Base-by-base conservation (phyloP, 1,284 basidiomycete genomes). In the Pseudozyma tsukubaensis region DNA sequence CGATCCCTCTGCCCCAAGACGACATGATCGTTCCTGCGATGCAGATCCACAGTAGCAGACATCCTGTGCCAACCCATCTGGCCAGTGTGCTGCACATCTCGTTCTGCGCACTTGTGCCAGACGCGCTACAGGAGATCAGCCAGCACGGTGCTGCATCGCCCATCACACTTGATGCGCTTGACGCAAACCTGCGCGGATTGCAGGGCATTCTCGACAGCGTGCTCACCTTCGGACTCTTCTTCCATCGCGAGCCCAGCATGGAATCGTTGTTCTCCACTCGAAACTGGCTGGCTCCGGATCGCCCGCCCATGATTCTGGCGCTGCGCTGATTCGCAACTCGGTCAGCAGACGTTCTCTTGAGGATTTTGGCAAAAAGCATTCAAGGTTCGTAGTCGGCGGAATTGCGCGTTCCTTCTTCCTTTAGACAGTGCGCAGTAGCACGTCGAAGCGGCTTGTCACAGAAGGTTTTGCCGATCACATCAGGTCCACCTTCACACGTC, bases 1-100 rank as follows among this genome's bases (percentile, higher is more conserved):
- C 24, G 12, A 50, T 67, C 4, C 39, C 42, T 11, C 54, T 73
- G 51, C 71, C 71, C 13, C 71, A 68, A 39, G 65, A 64, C 40
- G 71, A 73, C 50, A 64, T 73, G 71, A 56, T 73, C 50, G 71
- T 73, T 32, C 65, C 71, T 40, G 53, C 71, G 8, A n/a, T 73
- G 58, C 71, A 73, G 54, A 68, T 73, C 35, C 71, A 73, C 44
- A 65, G 59, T 53, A 73, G 71, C 47, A 65, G 71, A 32, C 71
- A 73, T 59, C 71, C 71, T 9, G 65, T 73, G 8, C 71, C 65
- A 8, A 68, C 60, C 4, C 58, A 68, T 36, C 50, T 73, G 39
- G 71, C 71, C 13, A 48, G 48, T 36, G 53, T 42, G 32, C 39
- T 73, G 40, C 71, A 73, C 55, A 57, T 68, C 54, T 64, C 71